Base-by-base conservation (phyloP, 2,329 filamentous ascomycete genomes). In the Pestalotiopsis fici region DNA sequence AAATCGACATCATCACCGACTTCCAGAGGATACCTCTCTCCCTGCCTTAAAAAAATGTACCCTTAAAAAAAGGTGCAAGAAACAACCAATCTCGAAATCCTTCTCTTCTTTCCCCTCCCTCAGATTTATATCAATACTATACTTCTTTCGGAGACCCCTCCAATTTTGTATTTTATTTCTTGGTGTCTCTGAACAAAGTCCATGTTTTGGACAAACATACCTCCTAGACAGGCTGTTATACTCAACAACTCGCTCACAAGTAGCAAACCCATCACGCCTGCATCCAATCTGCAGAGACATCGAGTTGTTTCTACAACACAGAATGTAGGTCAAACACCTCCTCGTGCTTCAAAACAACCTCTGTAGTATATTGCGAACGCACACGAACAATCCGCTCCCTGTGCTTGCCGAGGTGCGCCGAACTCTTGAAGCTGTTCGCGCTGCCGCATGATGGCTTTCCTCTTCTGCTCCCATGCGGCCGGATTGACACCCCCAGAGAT, bases 1-100 rank as follows among this genome's bases (percentile, higher is more conserved):
- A 65, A 65, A 65, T 35, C 63, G 63, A 65, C 63, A 65, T 65
- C 63, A 65, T 65, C 63, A 31, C 31, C 54, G 35, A 39, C 62
- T 56, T 63, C 60, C 23, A 31, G 31, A 23, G 21, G 21, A 18
- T 39, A 23, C 21, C 43, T 50, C 31, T 35, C 11, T 35, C 31
- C 31, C 31, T 35, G 31, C 11, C 31, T 35, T 35, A 35, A 35
- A 11, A 50, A 50, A n/a, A n/a, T 50, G 43, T 23, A 50, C 43
- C 43, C 43, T 50, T 50, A 7, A 50, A 50, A n/a, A 50, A 50
- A 50, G 43, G 18, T 21, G 15, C 43, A 18, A 50, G 35, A 25
- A 12, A 63, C 60, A 47, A 28, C 13, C 25, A 27, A 21, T 28
- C 18, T 47, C 5, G 25, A 25, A 13, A 12, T 27, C 60, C 39